Conservation (phyloP, 2,329 filamentous ascomycete genomes). For the Botrytis aclada region DNA sequence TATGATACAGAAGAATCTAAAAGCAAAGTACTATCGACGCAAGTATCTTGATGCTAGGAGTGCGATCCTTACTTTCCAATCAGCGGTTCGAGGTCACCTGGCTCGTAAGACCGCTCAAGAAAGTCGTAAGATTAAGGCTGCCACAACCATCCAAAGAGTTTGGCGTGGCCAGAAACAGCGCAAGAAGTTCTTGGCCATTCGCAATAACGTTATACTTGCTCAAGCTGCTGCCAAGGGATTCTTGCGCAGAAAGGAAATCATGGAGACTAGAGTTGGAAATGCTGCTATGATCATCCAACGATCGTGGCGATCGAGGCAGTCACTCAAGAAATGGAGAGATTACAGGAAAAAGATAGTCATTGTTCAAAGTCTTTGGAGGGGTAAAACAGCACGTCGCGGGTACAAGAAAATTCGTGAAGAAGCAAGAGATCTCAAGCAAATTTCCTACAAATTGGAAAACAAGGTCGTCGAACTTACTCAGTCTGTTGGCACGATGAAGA, state of each 20-base stretch:
- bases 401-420: constrained; percentile 95
- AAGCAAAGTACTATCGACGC: constrained; percentile 90
- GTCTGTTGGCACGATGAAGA: constrained; percentile 84
- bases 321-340: constrained; percentile 77
- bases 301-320: constrained; percentile 77
- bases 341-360: constrained; percentile 88
- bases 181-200: constrained; percentile 73
- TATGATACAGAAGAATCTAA: constrained; percentile 98
- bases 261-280: constrained; percentile 91
- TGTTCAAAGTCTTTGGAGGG: constrained; percentile 91
- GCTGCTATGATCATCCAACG: constrained; percentile 88
- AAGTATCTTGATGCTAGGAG: constrained; percentile 84
- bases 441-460: constrained; percentile 99
- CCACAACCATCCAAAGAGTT: constrained; percentile 89
- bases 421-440: constrained; percentile 96
- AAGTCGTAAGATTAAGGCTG: constrained; percentile 77
- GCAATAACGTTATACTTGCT: constrained; percentile 80
- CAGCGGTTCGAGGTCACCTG: constrained; percentile 71
- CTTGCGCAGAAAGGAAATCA: constrained; percentile 82
- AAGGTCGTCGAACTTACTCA: constrained; percentile 99
- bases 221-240: constrained; percentile 91
- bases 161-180: constrained; percentile 92
- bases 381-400: constrained; percentile 71
- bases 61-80: constrained; percentile 77
- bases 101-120: constrained; percentile 77